Evolutionary conservation across 768 basidiomycete genomes (phyloP).

Genomic region (Russula sp.): DNA sequence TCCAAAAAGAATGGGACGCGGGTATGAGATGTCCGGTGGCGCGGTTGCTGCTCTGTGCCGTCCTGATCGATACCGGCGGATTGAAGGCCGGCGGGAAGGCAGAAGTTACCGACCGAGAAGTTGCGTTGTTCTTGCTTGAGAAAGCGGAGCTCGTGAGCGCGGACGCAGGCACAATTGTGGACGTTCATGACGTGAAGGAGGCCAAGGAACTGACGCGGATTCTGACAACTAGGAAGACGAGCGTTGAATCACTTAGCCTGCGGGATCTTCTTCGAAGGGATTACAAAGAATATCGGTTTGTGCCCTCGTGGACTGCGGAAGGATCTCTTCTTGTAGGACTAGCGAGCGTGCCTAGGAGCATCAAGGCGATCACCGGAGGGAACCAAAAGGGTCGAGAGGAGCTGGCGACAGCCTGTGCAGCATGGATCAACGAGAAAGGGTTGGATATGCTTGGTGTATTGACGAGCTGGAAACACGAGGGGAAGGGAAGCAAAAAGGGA

Average conservation of each 20-base stretch:
- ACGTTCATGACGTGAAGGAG: conserved; percentile 42
- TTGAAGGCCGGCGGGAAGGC: conserved; percentile 80
- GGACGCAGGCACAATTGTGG: conserved; percentile 28
- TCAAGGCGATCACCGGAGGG: conserved; percentile 52
- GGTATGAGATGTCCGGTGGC: conserved; percentile 30
- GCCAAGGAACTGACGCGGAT: conserved; percentile 50
- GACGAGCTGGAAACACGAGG: conserved; percentile 61
- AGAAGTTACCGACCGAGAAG: conserved; percentile 55
- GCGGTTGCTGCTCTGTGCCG: conserved; percentile 50
- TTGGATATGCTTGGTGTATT: conserved; percentile 76
- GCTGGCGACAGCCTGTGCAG: conserved; percentile 42
- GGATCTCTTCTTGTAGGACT: conserved; percentile 63
- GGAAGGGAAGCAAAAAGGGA: conserved; percentile 49
- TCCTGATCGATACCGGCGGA: conserved; percentile 85
- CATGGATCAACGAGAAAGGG: conserved; percentile 64
- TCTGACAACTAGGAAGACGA: conserved; percentile 58
- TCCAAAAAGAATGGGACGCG: conserved; percentile 28
- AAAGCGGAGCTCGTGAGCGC: conserved; percentile 45
- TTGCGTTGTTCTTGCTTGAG: conserved; percentile 63
- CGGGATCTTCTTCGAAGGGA: conserved; percentile 88
- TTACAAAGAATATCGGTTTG: conserved; percentile 81
- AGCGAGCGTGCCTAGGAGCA: conserved; percentile 72
- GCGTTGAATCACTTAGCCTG: conserved; percentile 63
- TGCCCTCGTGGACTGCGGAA: conserved; percentile 44
- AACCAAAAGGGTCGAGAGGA: conserved; percentile 42